Evolutionary conservation across 2,329 filamentous ascomycete genomes (phyloP).

Genomic region (Lecanoromycetidae sp.): DNA sequence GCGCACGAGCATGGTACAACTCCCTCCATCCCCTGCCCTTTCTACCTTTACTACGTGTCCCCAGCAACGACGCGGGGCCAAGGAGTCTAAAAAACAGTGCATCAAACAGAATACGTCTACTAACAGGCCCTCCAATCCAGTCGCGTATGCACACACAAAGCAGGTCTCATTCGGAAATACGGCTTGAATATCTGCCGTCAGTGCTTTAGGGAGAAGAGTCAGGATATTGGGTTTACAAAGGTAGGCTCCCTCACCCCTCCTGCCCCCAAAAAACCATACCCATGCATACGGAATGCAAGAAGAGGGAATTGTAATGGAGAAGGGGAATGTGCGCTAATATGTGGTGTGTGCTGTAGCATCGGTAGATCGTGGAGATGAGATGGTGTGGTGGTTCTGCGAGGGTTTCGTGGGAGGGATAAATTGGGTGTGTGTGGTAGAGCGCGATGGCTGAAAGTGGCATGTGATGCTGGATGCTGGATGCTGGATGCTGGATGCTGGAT

Average conservation of each 20-base stretch:
- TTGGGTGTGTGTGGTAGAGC: neutral
- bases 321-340: neutral
- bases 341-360: neutral
- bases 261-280: no score
- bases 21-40: neutral
- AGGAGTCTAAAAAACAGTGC: neutral
- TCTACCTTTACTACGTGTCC: no score
- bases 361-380: neutral
- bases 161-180: slow-evolving; percentile 99
- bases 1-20: slow-evolving; percentile 33
- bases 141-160: slow-evolving; percentile 84
- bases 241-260: no score
- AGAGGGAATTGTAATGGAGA: neutral
- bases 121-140: slow-evolving; percentile 29
- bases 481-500: no score
- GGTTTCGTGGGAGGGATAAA: no score
- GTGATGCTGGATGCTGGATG: neutral
- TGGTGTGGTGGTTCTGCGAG: neutral
- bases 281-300: neutral
- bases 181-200: slow-evolving; percentile 73
- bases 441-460: neutral
- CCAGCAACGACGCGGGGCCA: no score
- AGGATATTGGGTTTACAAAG: slow-evolving; percentile 59
- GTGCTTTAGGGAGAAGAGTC: slow-evolving; percentile 58
- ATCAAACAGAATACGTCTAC: neutral